phyloP scores from a whole-genome alignment of 306 rosid species.

The Erythrophleum fordii region DNA sequence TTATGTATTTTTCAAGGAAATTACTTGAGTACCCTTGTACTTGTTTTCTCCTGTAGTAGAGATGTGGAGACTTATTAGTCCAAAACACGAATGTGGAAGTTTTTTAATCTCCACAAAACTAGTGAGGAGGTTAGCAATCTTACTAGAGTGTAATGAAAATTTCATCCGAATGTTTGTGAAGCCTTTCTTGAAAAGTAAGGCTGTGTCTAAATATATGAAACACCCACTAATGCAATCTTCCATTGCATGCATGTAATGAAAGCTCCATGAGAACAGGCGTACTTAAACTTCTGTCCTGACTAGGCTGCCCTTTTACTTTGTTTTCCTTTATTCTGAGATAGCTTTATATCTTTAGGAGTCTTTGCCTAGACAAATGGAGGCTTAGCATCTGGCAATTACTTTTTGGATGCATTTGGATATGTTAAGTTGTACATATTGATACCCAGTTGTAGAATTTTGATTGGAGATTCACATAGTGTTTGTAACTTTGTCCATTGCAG shows the following conservation, averaged over 20 bases:
- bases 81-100: too few relatives aligned
- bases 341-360: not conserved
- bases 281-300: not conserved
- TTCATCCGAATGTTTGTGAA: not conserved
- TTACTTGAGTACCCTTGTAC: too few relatives aligned
- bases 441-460: slow-evolving; percentile 22
- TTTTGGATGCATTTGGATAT: slow-evolving; percentile 22
- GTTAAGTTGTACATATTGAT: slow-evolving; percentile 27
- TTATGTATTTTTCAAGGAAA: too few relatives aligned
- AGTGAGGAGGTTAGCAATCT: not conserved
- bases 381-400: not conserved
- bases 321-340: slow-evolving; percentile 15
- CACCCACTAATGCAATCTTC: slow-evolving; percentile 17
- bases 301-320: slow-evolving; percentile 12
- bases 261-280: not conserved
- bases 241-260: slow-evolving; percentile 22
- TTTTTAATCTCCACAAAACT: too few relatives aligned
- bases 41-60: too few relatives aligned
- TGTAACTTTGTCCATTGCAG: slow-evolving; percentile 47
- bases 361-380: slow-evolving; percentile 15
- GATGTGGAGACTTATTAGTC: too few relatives aligned
- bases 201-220: slow-evolving; percentile 15
- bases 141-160: too few relatives aligned
- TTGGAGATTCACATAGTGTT: slow-evolving; percentile 36
- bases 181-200: slow-evolving; percentile 10